A percentile compares a stretch with the other conserved stretches of the same genome.
phyloP scores from a whole-genome alignment of 768 basidiomycete species.

The Rhodotorula toruloides region DNA sequence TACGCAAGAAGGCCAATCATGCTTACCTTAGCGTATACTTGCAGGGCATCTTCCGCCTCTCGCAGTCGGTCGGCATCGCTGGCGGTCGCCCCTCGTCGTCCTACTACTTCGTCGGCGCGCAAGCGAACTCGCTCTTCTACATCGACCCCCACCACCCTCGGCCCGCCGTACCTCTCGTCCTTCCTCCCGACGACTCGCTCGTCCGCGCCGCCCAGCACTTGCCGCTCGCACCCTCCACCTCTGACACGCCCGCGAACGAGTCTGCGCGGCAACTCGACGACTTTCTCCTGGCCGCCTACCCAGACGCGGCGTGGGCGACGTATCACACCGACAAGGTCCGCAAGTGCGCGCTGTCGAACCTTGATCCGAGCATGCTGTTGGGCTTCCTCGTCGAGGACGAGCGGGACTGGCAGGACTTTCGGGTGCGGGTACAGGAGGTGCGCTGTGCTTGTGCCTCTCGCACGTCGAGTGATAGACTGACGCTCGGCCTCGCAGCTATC shows the following conservation, averaged over 20 bases:
- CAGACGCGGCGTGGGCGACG: constrained; percentile 65
- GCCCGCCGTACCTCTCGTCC: constrained; percentile 67
- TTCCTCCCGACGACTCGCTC: background rate
- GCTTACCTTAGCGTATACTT: background rate
- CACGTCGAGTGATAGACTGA: background rate
- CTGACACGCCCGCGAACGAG: background rate
- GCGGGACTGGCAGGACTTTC: constrained; percentile 77
- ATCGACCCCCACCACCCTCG: constrained; percentile 54
- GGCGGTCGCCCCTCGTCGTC: constrained; percentile 95
- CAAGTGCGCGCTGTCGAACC: constrained; percentile 83
- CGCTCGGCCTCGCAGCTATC: constrained; percentile 48
- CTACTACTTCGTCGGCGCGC: constrained; percentile 93
- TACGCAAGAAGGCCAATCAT: background rate
- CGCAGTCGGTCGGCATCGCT: constrained; percentile 92
- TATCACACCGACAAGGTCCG: constrained; percentile 96
- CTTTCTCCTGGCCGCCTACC: constrained; percentile 67
- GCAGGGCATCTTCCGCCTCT: constrained; percentile 81
- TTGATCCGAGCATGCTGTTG: constrained; percentile 96
- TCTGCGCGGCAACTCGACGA: constrained; percentile 22
- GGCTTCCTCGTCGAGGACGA: constrained; percentile 83
- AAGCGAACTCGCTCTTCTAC: constrained; percentile 69
- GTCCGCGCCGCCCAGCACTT: constrained; percentile 2
- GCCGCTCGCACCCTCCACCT: constrained; percentile 1
- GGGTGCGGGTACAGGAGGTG: constrained; percentile 66
- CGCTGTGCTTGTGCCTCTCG: background rate